phyloP scores from a whole-genome alignment of 306 rosid genomes.

The Vigna radiata region DNA sequence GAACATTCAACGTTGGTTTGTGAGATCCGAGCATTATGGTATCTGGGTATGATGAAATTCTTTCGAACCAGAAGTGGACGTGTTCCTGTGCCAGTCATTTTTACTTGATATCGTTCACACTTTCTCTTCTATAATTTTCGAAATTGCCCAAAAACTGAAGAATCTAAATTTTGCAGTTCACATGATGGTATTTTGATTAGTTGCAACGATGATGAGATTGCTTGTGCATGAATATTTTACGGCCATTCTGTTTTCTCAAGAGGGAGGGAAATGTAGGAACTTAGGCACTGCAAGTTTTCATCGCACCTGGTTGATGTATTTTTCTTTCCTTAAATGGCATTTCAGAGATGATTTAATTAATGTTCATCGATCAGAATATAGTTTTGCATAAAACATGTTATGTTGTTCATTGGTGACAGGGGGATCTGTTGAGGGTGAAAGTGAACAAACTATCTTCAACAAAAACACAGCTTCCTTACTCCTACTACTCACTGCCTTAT shows the following conservation, averaged over 20 bases:
- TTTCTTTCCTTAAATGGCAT: neutral
- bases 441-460: slow-evolving; percentile 90
- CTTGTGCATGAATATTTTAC: neutral
- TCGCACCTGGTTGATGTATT: neutral
- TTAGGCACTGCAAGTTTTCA: neutral
- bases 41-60: neutral
- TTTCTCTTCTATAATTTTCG: neutral
- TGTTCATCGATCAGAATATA: neutral
- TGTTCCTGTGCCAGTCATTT: neutral
- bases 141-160: neutral
- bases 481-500: slow-evolving; percentile 79
- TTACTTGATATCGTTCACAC: neutral
- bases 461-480: slow-evolving; percentile 90
- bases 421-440: slow-evolving; percentile 74
- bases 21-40: slow-evolving; percentile 48
- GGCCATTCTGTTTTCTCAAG: neutral
- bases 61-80: neutral
- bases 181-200: slow-evolving; percentile 22
- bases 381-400: neutral
- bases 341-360: slow-evolving; percentile 8
- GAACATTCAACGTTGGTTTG: slow-evolving; percentile 1
- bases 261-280: neutral
- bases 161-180: slow-evolving; percentile 16
- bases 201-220: slow-evolving; percentile 15
- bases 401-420: slow-evolving; percentile 61